Base-by-base conservation (phyloP, 148 eudicot genomes). In the Camellia sinensis region DNA sequence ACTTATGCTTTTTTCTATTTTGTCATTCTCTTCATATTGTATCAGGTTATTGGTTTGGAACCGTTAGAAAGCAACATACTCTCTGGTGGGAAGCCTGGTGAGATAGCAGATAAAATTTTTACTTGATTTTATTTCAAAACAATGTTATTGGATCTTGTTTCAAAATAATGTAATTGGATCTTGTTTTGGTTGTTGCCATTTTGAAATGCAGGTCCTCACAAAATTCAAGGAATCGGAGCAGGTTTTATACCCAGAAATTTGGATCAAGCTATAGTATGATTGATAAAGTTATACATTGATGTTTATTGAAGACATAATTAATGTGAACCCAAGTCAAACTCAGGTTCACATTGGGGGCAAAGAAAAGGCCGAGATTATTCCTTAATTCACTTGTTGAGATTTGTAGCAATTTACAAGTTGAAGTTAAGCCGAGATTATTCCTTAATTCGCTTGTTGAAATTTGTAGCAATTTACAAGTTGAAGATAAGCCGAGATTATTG, bases 161-260 rank as follows among this genome's bases (percentile, higher is more conserved):
- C 9, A 50, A 50, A 40, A 72, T 68, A 11, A 53, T 8, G 19
- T 13, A 52, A 45, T 43, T 48, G 56, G 56, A 44, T 67, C 29
- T 68, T 67, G 22, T 79, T 75, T 21, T 71, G 46, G 80, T 56
- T 77, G 71, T 73, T 80, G 73, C 85, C 48, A 80, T 84, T 83
- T 79, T 29, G 37, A 76, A 80, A 84, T 86, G 89, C 84, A 97
- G 99, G 99, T 81, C 97, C 99, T 80, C 99, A 97, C 91, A 97
- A 94, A 86, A 97, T 97, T 89, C 98, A 97, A 94, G 99, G 99
- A 72, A 87, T 97, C 83, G 99, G 99, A 86, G 98, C 99, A 83
- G 98, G 98, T 86, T 97, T 97, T 89, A 89, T 96, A 60, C 99
- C 98, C 65, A 83, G 87, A 77, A 96, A 97, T 75, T 89, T 94